Percentiles rank a stretch among this genome's conserved stretches.
Evolutionary conservation across 2,329 filamentous ascomycete species (phyloP).

Genomic region (Fusarium solani-melongenae): DNA sequence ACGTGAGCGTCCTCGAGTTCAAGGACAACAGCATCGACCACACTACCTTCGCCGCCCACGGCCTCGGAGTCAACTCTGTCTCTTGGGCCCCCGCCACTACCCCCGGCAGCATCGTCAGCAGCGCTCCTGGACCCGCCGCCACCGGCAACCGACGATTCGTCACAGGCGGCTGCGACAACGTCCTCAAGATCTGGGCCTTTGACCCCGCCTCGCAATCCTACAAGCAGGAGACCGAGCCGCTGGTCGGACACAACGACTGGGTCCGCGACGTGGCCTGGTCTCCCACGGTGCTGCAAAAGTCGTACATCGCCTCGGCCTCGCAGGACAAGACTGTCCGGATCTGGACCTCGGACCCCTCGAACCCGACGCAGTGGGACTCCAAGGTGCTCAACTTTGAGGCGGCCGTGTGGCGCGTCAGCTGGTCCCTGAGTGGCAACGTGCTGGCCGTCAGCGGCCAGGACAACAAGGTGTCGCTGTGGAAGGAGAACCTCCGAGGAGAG

Average conservation of each 20-base stretch:
- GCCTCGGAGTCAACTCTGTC: constrained; percentile 93
- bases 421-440: constrained; percentile 97
- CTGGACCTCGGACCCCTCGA: constrained; percentile 81
- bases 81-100: constrained; percentile 91
- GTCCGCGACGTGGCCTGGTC: constrained; percentile 98
- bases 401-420: constrained; percentile 95
- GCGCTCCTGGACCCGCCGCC: constrained; percentile 68
- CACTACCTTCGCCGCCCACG: constrained; percentile 90
- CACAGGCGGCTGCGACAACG: constrained; percentile 93
- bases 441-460: constrained; percentile 92
- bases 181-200: constrained; percentile 93
- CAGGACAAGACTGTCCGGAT: constrained; percentile 98
- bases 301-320: constrained; percentile 93
- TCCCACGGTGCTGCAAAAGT: constrained; percentile 93
- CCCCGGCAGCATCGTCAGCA: constrained; percentile 86
- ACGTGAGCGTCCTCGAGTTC: constrained; percentile 95
- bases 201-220: constrained; percentile 71
- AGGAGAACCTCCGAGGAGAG: constrained; percentile 95
- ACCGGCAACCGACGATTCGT: constrained; percentile 84
- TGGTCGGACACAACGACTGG: constrained; percentile 93
- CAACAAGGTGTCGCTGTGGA: constrained; percentile 98
- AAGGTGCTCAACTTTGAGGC: constrained; percentile 90
- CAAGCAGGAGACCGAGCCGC: constrained; percentile 70
- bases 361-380: constrained; percentile 80
- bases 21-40: constrained; percentile 95